Evolutionary conservation across 1,284 basidiomycete genomes (phyloP).

Genomic region (Cutaneotrichosporon spelunceum): DNA sequence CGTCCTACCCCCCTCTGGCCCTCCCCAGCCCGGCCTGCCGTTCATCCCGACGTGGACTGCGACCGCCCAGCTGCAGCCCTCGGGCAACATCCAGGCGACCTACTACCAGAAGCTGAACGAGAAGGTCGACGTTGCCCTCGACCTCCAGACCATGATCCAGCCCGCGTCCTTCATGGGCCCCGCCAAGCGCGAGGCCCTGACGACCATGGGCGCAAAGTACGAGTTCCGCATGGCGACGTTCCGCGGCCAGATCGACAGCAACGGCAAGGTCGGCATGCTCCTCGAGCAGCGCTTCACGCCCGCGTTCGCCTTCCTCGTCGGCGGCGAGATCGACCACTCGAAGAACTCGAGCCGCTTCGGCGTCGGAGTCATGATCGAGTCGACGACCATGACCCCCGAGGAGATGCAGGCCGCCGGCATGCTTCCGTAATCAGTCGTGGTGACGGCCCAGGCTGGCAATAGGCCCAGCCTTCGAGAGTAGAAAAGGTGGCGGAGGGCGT

Average conservation of each 20-base stretch:
- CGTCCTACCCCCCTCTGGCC: conserved; percentile 32
- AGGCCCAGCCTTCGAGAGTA: not conserved
- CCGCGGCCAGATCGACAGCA: conserved; percentile 85
- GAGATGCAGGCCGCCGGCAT: conserved; percentile 52
- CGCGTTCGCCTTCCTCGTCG: conserved; percentile 87
- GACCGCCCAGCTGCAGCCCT: conserved; percentile 82
- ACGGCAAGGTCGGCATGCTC: conserved; percentile 88
- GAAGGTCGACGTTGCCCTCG: conserved; percentile 97
- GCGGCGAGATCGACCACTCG: conserved; percentile 97
- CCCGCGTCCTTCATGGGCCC: conserved; percentile 56
- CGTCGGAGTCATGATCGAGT: conserved; percentile 93
- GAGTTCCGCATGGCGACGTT: conserved; percentile 92
- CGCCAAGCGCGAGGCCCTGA: conserved; percentile 81
- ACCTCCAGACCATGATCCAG: conserved; percentile 77
- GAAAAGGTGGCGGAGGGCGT: not conserved
- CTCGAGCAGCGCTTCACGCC: conserved; percentile 96
- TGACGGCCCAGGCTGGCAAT: not conserved
- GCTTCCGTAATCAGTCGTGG: conserved; percentile 27
- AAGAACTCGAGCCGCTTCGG: conserved; percentile 95
- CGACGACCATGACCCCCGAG: conserved; percentile 48
- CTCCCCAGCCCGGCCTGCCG: conserved; percentile 29
- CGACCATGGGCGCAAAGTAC: conserved; percentile 92
- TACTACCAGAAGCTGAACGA: conserved; percentile 96
- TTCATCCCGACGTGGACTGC: conserved; percentile 76
- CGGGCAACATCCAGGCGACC: conserved; percentile 81